Base-by-base conservation (phyloP, 306 rosid genomes). In the Cyclanthera cordifolia region DNA sequence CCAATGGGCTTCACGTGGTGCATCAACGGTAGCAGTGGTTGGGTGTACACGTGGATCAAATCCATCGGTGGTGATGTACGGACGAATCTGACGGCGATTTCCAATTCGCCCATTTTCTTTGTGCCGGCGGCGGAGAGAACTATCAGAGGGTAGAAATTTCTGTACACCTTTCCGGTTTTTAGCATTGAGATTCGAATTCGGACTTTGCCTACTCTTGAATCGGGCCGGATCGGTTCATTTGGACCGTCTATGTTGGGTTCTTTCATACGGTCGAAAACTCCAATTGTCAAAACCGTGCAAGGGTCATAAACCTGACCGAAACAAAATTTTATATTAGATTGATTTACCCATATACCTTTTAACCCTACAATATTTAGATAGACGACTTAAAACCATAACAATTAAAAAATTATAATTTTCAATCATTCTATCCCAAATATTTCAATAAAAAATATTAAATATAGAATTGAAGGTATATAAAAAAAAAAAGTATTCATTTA, bases 1-100 rank as follows among this genome's bases (percentile, higher is more conserved):
- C 95, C 96, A 2, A 92, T 74, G 3, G 98, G 96, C 48, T 77
- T 87, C 7, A 84, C 65, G 51, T 87, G 95, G 75, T 92, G 98
- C 98, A 92, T 92, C 71, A 84, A 73, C 21, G 98, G 98, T 51
- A 92, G 52, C 73, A 85, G 52, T 0, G 95, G 85, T 27, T 84
- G 95, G 0, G 89, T 77, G 78, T 92, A 92, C 61, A 82, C 88
- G 39, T 89, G 95, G 72, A 92, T 75, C 30, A 89, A 76, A 79
- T 92, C 96, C 13, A 92, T 14, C 6, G 79, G 75, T 2, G 89
- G 87, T 64, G 81, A 21, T 0, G 80, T 70, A 0, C 87, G 80
- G 1, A 82, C 59, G 8, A 92, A 89, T 4, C 93, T 74, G 8
- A 89, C 65, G 1, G 96, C 98, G 0, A 89, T 71, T 81, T 92